Conservation (phyloP, 129 eudicot species). For the Lonicera japonica region DNA sequence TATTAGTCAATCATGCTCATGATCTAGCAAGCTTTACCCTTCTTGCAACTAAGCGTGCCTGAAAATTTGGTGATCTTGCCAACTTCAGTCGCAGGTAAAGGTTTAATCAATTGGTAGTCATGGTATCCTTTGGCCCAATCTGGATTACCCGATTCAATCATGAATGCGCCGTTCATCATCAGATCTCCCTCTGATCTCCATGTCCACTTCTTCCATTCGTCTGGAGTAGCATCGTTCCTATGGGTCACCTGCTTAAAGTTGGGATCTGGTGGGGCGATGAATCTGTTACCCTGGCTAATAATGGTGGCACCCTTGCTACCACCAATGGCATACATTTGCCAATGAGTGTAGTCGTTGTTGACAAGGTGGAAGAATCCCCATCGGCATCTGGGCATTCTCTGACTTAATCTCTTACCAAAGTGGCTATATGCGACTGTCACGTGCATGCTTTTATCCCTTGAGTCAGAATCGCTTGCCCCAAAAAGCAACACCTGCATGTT, state of each 20-base stretch:
- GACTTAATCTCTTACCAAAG: constrained; percentile 19
- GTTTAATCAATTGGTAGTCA: constrained; percentile 12
- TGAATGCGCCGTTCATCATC: constrained; percentile 32
- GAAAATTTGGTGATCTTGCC: constrained; percentile 21
- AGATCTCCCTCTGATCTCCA: constrained; percentile 42
- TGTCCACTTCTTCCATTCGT: constrained; percentile 30
- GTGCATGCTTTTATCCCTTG: constrained; percentile 13
- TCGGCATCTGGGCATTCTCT: constrained; percentile 36
- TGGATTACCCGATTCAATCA: constrained; percentile 22
- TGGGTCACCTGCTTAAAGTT: constrained; percentile 10
- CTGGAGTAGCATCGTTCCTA: constrained; percentile 5
- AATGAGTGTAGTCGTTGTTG: constrained; percentile 33
- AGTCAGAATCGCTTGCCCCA: constrained; percentile 19
- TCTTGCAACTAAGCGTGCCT: constrained; percentile 23
- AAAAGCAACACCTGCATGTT: constrained; percentile 28
- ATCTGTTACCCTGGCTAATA: constrained; percentile 40
- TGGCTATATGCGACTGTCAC: constrained; percentile 29
- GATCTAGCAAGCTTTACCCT: constrained; percentile 11
- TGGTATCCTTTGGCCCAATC: background rate
- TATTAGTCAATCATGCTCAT: no score
- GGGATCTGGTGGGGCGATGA: constrained; percentile 20
- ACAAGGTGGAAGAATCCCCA: constrained; percentile 30
- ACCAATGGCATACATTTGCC: constrained; percentile 38
- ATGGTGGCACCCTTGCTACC: constrained; percentile 25
- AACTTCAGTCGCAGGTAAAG: constrained; percentile 21